phyloP scores from a whole-genome alignment of 768 basidiomycete genomes.

The Peribolospora kevripleyi region DNA sequence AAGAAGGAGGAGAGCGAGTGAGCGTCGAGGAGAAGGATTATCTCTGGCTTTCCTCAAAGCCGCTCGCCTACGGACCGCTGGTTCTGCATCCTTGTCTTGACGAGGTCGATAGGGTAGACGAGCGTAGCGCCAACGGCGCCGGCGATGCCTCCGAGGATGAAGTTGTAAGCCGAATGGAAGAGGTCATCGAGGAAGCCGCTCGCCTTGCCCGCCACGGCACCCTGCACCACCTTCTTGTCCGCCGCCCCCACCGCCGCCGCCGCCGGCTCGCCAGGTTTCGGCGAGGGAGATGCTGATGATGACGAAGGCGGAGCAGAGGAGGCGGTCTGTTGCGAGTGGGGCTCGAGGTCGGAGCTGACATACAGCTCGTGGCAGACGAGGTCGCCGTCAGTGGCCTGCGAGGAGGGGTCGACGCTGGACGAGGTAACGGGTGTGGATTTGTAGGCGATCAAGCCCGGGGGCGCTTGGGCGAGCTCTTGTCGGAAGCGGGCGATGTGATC shows the following conservation, averaged over 20 bases:
- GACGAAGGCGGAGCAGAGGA: too few species aligned
- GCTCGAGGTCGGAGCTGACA: too few species aligned
- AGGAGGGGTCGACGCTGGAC: background rate
- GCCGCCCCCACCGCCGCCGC: conserved; percentile 13
- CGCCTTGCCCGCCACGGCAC: too few species aligned
- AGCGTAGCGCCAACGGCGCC: conserved; percentile 91
- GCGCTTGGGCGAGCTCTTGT: too few species aligned
- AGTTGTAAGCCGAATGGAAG: conserved; percentile 56
- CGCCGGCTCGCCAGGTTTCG: conserved; percentile 19
- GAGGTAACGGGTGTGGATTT: too few species aligned
- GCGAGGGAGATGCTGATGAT: too few species aligned
- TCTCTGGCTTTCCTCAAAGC: background rate
- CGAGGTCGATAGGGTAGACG: conserved; percentile 49
- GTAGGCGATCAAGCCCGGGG: too few species aligned
- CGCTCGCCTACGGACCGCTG: conserved; percentile 50
- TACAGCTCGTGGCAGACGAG: too few species aligned
- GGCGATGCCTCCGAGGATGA: conserved; percentile 62
- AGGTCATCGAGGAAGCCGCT: conserved; percentile 28
- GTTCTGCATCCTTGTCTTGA: conserved; percentile 62
- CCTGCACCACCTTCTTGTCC: conserved; percentile 16
- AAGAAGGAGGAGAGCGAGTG: background rate
- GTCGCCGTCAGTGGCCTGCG: conserved; percentile 14
- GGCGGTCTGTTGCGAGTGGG: too few species aligned
- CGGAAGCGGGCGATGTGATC: too few species aligned
- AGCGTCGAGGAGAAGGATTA: background rate